Conservation (phyloP, 805 yeast species). For the Huiozyma sinensis region DNA sequence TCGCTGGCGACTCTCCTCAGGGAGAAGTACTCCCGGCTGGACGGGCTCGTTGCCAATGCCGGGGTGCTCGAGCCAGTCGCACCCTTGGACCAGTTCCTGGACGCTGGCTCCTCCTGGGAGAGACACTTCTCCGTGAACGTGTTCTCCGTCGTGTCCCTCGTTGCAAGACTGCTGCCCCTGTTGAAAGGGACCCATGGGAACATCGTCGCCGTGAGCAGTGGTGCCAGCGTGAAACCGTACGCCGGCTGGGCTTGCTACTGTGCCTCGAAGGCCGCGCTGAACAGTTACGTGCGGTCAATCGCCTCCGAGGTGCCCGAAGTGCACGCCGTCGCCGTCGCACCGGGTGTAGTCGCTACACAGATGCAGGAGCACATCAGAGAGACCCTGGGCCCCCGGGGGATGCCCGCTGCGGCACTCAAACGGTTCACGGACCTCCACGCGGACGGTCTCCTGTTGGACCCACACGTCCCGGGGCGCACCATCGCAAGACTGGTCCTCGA, state of each 20-base stretch:
- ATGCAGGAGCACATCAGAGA: conserved; percentile 82
- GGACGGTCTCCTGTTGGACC: conserved; percentile 48
- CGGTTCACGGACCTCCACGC: conserved; percentile 56
- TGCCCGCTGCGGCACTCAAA: conserved; percentile 50
- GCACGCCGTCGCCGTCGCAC: conserved; percentile 63
- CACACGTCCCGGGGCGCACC: conserved; percentile 61
- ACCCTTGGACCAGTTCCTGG: conserved; percentile 25
- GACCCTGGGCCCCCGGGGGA: conserved; percentile 40
- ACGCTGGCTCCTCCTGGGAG: conserved; percentile 46
- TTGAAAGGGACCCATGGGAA: conserved; percentile 47
- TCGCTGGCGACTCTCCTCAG: conserved; percentile 37
- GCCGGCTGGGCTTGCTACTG: conserved; percentile 83
- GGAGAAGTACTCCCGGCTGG: conserved; percentile 43
- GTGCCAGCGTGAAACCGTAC: conserved; percentile 52
- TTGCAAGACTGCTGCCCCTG: conserved; percentile 44
- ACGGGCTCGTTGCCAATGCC: conserved; percentile 66
- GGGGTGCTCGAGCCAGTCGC: conserved; percentile 77
- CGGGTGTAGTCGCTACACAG: conserved; percentile 86
- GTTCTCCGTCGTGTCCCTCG: conserved; percentile 60
- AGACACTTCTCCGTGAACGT: conserved; percentile 62
- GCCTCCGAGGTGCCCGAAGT: conserved; percentile 48
- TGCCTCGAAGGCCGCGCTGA: conserved; percentile 81
- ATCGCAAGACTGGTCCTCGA: conserved; percentile 54
- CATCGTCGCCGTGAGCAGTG: conserved; percentile 77
- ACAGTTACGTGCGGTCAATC: conserved; percentile 58